phyloP scores from a whole-genome alignment of 176 grass and related monocot genomes.

The Neostapfia colusana region DNA sequence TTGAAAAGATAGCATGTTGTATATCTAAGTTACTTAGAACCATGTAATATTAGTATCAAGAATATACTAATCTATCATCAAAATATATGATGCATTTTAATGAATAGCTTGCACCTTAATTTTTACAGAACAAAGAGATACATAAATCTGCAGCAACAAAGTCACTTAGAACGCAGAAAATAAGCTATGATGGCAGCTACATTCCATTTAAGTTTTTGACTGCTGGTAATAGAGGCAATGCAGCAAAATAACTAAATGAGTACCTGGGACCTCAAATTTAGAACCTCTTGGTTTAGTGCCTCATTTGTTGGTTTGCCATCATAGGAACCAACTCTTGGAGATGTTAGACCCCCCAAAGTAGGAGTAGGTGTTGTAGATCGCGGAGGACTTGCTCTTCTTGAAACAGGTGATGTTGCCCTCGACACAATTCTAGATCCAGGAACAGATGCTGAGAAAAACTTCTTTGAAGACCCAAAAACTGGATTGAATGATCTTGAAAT shows the following conservation, averaged over 20 bases:
- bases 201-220: not conserved
- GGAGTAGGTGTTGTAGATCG: constrained; percentile 90
- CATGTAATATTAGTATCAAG: constrained; percentile 26
- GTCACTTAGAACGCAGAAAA: not conserved
- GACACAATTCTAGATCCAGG: constrained; percentile 97
- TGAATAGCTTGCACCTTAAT: constrained; percentile 13
- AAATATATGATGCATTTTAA: constrained; percentile 14
- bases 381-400: constrained; percentile 77
- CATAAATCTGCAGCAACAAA: not conserved
- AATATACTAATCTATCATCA: not conserved
- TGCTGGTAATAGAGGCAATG: not conserved
- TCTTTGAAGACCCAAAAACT: constrained; percentile 96
- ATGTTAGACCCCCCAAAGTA: constrained; percentile 76
- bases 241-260: constrained; percentile 12
- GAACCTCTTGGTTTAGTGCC: constrained; percentile 63
- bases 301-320: constrained; percentile 58
- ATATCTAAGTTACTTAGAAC: not conserved
- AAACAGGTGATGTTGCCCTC: constrained; percentile 83
- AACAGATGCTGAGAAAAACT: constrained; percentile 95
- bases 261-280: constrained; percentile 89
- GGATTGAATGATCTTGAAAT: constrained; percentile 95
- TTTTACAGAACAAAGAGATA: constrained; percentile 24
- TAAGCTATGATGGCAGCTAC: not conserved
- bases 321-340: constrained; percentile 53
- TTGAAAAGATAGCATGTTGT: constrained; percentile 7